Evolutionary conservation across 2,329 filamentous ascomycete species (phyloP).

Genomic region (Fusarium subglutinans): DNA sequence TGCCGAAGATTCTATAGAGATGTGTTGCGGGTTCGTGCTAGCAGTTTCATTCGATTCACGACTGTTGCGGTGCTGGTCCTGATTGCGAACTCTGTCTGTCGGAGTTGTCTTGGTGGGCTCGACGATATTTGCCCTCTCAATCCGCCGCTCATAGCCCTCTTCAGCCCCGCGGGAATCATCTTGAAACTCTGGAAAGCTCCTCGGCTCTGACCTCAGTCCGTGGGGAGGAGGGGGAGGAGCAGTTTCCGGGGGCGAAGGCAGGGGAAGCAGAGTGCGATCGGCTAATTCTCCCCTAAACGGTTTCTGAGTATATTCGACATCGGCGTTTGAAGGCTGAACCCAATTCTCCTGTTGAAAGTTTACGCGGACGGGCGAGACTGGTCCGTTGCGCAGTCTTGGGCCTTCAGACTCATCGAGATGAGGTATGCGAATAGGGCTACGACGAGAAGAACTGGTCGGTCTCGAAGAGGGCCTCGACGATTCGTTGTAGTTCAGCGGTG

Average conservation of each 20-base stretch:
- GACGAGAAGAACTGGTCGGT: conserved; percentile 35
- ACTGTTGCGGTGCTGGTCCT: conserved; percentile 58
- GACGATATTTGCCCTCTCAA: conserved; percentile 15
- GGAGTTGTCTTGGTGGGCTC: conserved; percentile 47
- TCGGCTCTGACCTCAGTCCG: conserved; percentile 7
- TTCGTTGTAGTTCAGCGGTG: conserved; percentile 40
- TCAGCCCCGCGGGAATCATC: conserved; percentile 9
- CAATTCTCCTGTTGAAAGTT: conserved; percentile 64
- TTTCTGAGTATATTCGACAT: conserved; percentile 56
- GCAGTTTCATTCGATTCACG: conserved; percentile 63
- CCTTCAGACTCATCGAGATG: conserved; percentile 45
- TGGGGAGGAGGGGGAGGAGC: conserved; percentile 49
- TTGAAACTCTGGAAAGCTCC: conserved; percentile 20
- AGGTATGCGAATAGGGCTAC: conserved; percentile 52
- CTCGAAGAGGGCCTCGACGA: conserved; percentile 27
- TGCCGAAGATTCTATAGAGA: conserved; percentile 62
- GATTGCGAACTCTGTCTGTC: conserved; percentile 44
- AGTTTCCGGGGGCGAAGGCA: conserved; percentile 42
- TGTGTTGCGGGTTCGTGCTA: conserved; percentile 58
- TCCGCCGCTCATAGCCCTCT: background rate
- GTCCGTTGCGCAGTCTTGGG: conserved; percentile 60
- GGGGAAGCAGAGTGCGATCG: conserved; percentile 35
- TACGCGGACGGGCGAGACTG: conserved; percentile 65
- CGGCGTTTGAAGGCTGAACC: conserved; percentile 61
- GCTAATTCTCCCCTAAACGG: conserved; percentile 40